Evolutionary conservation across 2,329 filamentous ascomycete species (phyloP).

Genomic region (Colletotrichum theobromicola): DNA sequence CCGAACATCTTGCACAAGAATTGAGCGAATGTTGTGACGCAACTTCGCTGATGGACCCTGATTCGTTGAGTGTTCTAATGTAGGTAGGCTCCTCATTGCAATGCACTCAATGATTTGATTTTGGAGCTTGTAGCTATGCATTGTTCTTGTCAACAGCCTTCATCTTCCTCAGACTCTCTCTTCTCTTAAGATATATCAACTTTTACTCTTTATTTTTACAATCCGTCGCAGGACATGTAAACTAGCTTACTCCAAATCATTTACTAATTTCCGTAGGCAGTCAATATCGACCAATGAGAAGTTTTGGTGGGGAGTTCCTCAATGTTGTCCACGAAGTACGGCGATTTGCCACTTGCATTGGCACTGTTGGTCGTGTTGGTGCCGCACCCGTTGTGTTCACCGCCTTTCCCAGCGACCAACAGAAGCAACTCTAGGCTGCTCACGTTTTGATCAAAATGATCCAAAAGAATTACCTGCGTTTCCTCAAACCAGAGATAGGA

Average conservation of each 20-base stretch:
- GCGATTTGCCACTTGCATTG: too few species aligned
- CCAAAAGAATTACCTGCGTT: too few species aligned
- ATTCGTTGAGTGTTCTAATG: neutral
- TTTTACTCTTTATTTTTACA: neutral
- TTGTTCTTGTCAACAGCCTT: accelerated
- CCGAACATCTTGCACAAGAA: neutral
- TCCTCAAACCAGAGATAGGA: too few species aligned
- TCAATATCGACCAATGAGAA: neutral
- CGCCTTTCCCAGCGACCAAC: too few species aligned
- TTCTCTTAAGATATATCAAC: neutral
- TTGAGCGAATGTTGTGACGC: neutral
- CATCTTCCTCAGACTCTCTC: neutral
- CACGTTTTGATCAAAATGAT: too few species aligned
- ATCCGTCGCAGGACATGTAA: neutral
- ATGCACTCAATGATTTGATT: neutral
- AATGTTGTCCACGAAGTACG: too few species aligned
- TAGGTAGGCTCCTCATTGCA: neutral
- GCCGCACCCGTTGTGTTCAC: too few species aligned
- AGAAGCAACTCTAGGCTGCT: too few species aligned
- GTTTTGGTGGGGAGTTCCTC: neutral
- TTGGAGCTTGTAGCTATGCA: neutral
- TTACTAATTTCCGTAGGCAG: neutral
- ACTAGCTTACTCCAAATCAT: neutral
- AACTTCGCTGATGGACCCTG: neutral
- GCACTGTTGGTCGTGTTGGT: too few species aligned